Conservation (phyloP, 768 basidiomycete genomes). For the Dendrothele bispora region DNA sequence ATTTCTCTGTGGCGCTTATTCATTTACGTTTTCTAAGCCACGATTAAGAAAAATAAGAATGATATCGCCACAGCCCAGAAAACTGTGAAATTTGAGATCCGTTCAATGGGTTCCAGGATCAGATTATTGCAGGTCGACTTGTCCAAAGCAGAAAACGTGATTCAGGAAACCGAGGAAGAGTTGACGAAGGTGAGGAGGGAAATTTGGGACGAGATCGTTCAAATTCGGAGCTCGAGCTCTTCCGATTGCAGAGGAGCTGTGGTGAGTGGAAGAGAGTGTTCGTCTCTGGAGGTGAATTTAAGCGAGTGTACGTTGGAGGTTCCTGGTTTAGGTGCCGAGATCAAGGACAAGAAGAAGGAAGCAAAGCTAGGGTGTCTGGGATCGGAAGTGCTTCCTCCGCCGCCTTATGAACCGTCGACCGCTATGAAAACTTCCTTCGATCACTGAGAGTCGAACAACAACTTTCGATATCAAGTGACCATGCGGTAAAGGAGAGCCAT, state of each 20-base stretch:
- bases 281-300: background rate
- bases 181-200: constrained; percentile 20
- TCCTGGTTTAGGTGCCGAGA: too few relatives aligned
- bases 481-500: too few relatives aligned
- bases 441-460: too few relatives aligned
- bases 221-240: constrained; percentile 13
- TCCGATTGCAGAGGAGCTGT: constrained; percentile 15
- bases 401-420: too few relatives aligned
- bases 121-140: constrained; percentile 14
- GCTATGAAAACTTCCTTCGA: too few relatives aligned
- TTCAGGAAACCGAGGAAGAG: constrained; percentile 10
- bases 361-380: too few relatives aligned
- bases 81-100: constrained; percentile 11
- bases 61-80: constrained; percentile 35
- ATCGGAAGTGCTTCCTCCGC: too few relatives aligned
- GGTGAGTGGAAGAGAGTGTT: constrained; percentile 15
- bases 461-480: too few relatives aligned
- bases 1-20: too few relatives aligned
- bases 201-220: constrained; percentile 32
- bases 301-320: too few relatives aligned
- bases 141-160: constrained; percentile 14
- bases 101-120: constrained; percentile 1
- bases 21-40: too few relatives aligned
- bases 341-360: too few relatives aligned
- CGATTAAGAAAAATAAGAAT: constrained; percentile 34